Evolutionary conservation across 2,329 filamentous ascomycete genomes (phyloP), one percentile per base, ranked within the genome.

Genomic region (Emmonsia crescens): DNA sequence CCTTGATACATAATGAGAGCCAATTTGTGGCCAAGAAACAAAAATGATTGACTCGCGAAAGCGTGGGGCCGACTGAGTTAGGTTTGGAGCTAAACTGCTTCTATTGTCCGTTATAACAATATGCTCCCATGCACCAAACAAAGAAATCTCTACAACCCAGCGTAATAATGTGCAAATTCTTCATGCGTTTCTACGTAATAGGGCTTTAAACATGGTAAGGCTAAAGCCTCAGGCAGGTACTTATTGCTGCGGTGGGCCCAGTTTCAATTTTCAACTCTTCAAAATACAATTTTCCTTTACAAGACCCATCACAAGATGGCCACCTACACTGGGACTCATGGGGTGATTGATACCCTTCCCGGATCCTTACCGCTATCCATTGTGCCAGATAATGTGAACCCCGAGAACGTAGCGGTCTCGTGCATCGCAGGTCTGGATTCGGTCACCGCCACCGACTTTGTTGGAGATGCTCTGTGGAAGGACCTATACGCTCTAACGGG

Each of bases 401-500:
- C 63, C 10, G 54, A 56, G 16, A 27, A 58, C 5, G 59, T 63
- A 27, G 61, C 59, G 19, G 46, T 38, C 9, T n/a, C 59, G n/a
- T 63, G 57, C 31, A 31, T 62, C 49, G 40, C 60, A 16, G 19
- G 36, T 29, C 59, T 66, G 12, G 36, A 55, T 31, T 40, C 57
- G 16, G 59, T 66, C 27, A 56, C 33, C 8, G 46, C 49, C 12
- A 33, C 49, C 6, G 60, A 66, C 14, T 64, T 67, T n/a, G 63
- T 61, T 8, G 38, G 55, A 19, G 62, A 67, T 57, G 66, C 68
- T 10, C 59, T 70, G 16, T 71, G 69, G 69, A 62, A 67, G 12
- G 69, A 71, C 49, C 49, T 64, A n/a, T 70, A 66, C 52, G 66
- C 67, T 9, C 60, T 71, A 29, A 71, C 65, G 1, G 68, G 69